phyloP scores from a whole-genome alignment of 2,329 filamentous ascomycete species.

The Aspergillus carbonarius region DNA sequence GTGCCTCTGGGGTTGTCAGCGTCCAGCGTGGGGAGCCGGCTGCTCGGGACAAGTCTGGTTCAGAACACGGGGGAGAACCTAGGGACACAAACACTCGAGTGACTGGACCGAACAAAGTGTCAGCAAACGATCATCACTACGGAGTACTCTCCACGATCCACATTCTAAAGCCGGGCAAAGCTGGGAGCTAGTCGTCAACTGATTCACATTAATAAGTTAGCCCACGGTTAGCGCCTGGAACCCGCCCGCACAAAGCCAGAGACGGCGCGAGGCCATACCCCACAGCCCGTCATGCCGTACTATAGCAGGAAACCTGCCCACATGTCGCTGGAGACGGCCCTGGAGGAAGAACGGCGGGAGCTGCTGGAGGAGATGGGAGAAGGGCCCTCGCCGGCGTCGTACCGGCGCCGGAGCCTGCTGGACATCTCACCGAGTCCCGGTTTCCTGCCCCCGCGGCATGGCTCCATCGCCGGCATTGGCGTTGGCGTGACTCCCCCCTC shows the following conservation, averaged over 20 bases:
- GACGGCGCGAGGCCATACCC: conserved; percentile 4
- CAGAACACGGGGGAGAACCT: background rate
- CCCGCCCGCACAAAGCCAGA: background rate
- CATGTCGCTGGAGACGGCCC: conserved; percentile 74
- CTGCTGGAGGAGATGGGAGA: conserved; percentile 66
- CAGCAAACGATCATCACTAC: background rate
- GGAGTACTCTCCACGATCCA: conserved; percentile 9
- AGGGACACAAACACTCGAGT: background rate
- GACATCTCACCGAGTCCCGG: conserved; percentile 58
- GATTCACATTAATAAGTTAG: background rate
- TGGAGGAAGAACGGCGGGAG: conserved; percentile 75
- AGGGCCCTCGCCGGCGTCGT: conserved; percentile 50
- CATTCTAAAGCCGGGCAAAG: conserved; percentile 13
- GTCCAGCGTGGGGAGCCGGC: background rate
- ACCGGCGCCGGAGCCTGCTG: conserved; percentile 68
- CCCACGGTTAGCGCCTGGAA: background rate
- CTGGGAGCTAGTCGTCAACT: background rate
- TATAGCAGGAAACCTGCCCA: conserved; percentile 28
- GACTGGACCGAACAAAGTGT: background rate
- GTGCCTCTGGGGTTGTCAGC: background rate
- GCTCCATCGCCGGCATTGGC: conserved; percentile 41
- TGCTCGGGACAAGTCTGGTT: background rate
- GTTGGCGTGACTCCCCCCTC: conserved; percentile 35
- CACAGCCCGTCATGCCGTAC: conserved; percentile 29
- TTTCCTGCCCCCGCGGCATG: conserved; percentile 32